A percentile compares a stretch with the other conserved stretches of the same genome.
Evolutionary conservation across 1,284 basidiomycete genomes (phyloP).

Genomic region (Naganishia cerealis): DNA sequence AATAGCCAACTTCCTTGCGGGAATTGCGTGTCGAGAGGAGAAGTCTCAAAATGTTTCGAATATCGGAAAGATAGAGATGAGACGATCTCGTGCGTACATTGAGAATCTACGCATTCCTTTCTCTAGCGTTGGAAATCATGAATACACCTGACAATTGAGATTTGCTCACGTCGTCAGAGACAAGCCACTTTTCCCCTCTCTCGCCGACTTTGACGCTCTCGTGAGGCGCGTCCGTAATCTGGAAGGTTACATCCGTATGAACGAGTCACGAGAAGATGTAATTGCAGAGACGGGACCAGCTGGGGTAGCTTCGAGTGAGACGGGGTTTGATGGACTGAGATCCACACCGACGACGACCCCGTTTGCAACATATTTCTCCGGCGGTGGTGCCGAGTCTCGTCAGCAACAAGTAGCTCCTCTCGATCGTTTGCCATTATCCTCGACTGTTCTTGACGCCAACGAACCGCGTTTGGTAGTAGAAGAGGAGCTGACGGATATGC

Average conservation of each 20-base stretch:
- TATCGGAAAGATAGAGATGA: constrained; percentile 26
- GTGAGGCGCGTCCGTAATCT: constrained; percentile 4
- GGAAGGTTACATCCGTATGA: constrained; percentile 10
- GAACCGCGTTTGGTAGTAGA: not conserved
- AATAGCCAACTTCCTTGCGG: constrained; percentile 18
- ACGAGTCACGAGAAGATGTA: not conserved
- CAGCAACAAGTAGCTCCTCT: not conserved
- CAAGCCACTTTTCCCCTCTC: constrained; percentile 4
- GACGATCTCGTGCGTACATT: constrained; percentile 1
- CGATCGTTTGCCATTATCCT: not conserved
- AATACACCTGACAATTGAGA: no score
- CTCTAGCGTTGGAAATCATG: not conserved
- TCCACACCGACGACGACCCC: not conserved
- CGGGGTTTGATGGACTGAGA: not conserved
- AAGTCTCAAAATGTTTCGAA: constrained; percentile 18
- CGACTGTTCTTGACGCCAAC: not conserved
- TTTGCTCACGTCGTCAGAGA: not conserved
- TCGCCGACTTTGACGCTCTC: constrained; percentile 19
- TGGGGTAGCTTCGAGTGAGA: not conserved
- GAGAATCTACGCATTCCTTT: not conserved
- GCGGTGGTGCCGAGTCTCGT: not conserved
- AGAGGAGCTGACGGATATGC: not conserved
- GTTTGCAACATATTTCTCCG: not conserved
- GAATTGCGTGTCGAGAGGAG: constrained; percentile 9
- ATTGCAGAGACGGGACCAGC: not conserved